Conservation (phyloP, 1,284 basidiomycete genomes). For the Cutaneotrichosporon sp. region DNA sequence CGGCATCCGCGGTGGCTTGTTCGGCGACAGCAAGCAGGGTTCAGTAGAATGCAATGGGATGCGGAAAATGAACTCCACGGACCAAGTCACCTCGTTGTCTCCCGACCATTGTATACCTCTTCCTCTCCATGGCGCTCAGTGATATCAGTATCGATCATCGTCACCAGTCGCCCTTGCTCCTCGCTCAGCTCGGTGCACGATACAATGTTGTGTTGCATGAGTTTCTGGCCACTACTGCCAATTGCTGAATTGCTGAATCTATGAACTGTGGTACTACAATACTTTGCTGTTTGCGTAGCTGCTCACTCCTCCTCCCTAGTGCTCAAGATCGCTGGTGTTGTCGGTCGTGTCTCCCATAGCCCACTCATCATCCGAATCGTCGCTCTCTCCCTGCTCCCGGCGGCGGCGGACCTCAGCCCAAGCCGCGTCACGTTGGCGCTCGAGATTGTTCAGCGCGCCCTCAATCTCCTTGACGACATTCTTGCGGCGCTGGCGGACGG, state of each 20-base stretch:
- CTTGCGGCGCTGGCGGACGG: constrained; percentile 58
- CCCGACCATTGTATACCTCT: too few relatives aligned
- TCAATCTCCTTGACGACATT: constrained; percentile 61
- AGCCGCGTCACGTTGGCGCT: constrained; percentile 47
- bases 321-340: constrained; percentile 3
- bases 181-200: not conserved
- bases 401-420: constrained; percentile 37
- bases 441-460: constrained; percentile 56
- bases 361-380: constrained; percentile 23
- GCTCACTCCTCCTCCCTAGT: not conserved
- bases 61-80: too few relatives aligned
- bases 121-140: not conserved
- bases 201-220: not conserved
- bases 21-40: too few relatives aligned
- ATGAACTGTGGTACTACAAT: not conserved
- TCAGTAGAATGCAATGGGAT: too few relatives aligned
- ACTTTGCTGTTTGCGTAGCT: too few relatives aligned
- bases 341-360: not conserved
- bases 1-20: too few relatives aligned
- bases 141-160: too few relatives aligned
- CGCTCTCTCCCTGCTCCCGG: constrained; percentile 34
- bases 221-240: not conserved
- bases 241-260: too few relatives aligned
- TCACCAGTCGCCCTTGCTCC: not conserved
- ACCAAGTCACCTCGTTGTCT: too few relatives aligned